Conservation (phyloP, 257 asterid species). For the Forsythia suspensa region DNA sequence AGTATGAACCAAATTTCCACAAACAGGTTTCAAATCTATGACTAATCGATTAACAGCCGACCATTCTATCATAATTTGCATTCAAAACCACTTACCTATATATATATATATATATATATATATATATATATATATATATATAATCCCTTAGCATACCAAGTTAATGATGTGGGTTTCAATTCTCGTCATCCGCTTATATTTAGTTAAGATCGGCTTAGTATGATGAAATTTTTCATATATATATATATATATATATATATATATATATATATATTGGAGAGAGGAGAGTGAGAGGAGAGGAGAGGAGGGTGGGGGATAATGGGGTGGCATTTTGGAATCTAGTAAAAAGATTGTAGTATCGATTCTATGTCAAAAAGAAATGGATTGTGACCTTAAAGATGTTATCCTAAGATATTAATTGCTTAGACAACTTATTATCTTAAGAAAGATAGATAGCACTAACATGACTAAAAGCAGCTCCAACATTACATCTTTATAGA, state of each 20-base stretch:
- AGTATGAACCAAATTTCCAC: not conserved
- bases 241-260: no score
- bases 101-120: no score
- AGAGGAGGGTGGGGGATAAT: no score
- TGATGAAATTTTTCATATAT: no score
- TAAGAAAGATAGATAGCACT: constrained; percentile 51
- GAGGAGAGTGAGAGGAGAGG: no score
- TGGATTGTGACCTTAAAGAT: constrained; percentile 78
- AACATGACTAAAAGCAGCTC: not conserved
- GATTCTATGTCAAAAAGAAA: constrained; percentile 48
- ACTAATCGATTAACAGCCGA: not conserved
- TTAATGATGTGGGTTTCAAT: no score
- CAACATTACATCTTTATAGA: not conserved
- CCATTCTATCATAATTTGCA: not conserved
- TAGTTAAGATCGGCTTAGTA: no score
- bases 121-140: no score
- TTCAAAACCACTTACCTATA: no score
- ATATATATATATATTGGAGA: no score
- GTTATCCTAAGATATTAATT: constrained; percentile 40
- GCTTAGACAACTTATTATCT: constrained; percentile 32
- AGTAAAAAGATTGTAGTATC: constrained; percentile 39
- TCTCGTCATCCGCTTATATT: no score
- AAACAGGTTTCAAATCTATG: not conserved
- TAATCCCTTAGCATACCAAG: no score
- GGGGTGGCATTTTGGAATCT: constrained; percentile 25